These are phyloP conservation scores for Rhinocladiella similis DNA, from an alignment of 2,329 filamentous ascomycete species.

Conservation along the genomic window DNA sequence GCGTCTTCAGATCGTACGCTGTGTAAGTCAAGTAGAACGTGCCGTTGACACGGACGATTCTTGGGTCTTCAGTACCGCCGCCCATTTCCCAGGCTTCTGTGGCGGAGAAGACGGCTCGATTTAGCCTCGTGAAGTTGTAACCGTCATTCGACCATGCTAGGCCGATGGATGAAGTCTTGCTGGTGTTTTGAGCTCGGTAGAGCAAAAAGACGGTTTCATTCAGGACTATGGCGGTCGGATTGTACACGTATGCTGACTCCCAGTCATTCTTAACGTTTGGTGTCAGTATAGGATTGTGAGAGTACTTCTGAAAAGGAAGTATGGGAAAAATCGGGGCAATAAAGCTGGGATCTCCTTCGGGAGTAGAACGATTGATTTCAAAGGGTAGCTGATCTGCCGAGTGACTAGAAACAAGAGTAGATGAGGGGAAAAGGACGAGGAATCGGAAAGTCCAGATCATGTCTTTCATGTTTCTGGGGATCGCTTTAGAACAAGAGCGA, in stretches of 20 bases:
- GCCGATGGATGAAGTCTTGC: slow-evolving; percentile 35
- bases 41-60: slow-evolving; percentile 37
- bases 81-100: slow-evolving; percentile 35
- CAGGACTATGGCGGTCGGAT: slow-evolving; percentile 24
- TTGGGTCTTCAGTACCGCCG: slow-evolving; percentile 38
- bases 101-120: slow-evolving; percentile 33
- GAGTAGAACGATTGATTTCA: slow-evolving; percentile 14
- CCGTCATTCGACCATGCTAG: slow-evolving; percentile 39
- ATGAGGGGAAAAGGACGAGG: not conserved
- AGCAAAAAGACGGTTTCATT: slow-evolving; percentile 33
- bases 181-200: slow-evolving; percentile 38
- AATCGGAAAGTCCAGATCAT: too few species aligned
- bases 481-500: slow-evolving; percentile 35
- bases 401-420: not conserved
- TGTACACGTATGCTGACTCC: slow-evolving; percentile 25
- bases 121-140: slow-evolving; percentile 35
- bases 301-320: slow-evolving; percentile 30
- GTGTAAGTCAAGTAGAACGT: slow-evolving; percentile 41
- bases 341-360: slow-evolving; percentile 29
- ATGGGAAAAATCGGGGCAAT: slow-evolving; percentile 30
- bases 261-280: slow-evolving; percentile 18
- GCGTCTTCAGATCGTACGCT: slow-evolving; percentile 32
- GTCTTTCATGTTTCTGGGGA: not conserved
- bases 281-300: slow-evolving; percentile 28
- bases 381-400: not conserved